Evolutionary conservation across 495 filamentous ascomycete species (phyloP), one percentile per base, ranked within the genome.

Genomic region (Pseudevernia furfuracea): DNA sequence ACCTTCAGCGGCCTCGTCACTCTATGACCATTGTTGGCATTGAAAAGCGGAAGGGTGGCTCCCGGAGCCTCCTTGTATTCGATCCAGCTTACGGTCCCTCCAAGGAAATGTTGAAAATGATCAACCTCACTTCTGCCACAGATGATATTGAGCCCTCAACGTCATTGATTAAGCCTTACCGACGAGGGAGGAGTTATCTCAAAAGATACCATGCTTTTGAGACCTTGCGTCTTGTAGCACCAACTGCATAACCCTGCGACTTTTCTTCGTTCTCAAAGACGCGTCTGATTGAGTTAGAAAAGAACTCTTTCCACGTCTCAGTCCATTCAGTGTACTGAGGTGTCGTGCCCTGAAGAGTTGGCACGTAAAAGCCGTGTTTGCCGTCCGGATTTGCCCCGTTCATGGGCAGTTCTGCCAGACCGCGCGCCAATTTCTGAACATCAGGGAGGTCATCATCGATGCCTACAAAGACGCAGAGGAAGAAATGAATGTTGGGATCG

Each of bases 241-340:
- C n/a, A n/a, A n/a, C n/a, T n/a, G n/a, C 68, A 65, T 23, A 43
- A 53, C 15, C 75, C 73, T 46, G 77, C 72, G 23, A 62, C 66
- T 44, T 60, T 52, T 58, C 57, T n/a, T 71, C 59, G 25, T 68
- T 62, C 28, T 79, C 74, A 17, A 69, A 30, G 49, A 58, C n/a
- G 17, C 71, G 12, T 65, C 37, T 69, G 59, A 77, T 61, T 4
- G 60, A 68, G 12, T 71, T 71, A 0, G 69, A 38, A 56, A 80
- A 82, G 61, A 78, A 81, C 0, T 48, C 58, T 61, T 78, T 73
- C 81, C 77, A 83, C 44, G 38, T 73, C 38, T 67, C 64, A 28
- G 59, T 69, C 59, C 64, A 67, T 0, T 48, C 65, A 10, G 39
- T 70, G 34, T 63, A 38, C 30, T 69, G 69, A 2, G 61, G 58